These are phyloP conservation scores for Claviceps purpurea DNA, from an alignment of 2,329 filamentous ascomycete genomes.

Conservation along the genomic window DNA sequence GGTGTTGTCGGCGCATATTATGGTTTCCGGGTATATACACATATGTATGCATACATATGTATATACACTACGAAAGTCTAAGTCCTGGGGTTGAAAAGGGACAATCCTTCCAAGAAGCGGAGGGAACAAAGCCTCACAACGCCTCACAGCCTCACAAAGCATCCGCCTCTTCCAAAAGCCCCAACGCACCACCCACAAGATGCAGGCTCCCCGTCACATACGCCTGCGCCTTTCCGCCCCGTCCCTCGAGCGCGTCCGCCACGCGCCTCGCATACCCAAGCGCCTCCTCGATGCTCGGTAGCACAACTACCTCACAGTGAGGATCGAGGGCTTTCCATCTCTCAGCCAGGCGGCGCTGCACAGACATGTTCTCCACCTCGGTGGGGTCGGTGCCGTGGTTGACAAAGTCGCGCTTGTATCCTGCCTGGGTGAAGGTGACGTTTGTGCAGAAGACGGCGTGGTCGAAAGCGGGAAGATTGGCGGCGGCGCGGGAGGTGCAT, in stretches of 20 bases:
- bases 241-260: slow-evolving; percentile 16
- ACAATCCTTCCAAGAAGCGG: no score
- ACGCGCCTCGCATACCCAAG: slow-evolving; percentile 32
- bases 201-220: slow-evolving; percentile 51
- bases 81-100: no score
- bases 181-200: slow-evolving; percentile 42
- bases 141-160: slow-evolving; percentile 18
- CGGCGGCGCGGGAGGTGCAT: slow-evolving; percentile 18
- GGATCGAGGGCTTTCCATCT: slow-evolving; percentile 37
- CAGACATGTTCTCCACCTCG: slow-evolving; percentile 36
- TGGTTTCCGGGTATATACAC: no score
- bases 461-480: slow-evolving; percentile 37
- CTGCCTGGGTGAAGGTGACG: slow-evolving; percentile 37
- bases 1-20: no score
- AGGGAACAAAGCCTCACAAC: no score
- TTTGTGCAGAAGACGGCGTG: slow-evolving; percentile 79
- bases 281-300: slow-evolving; percentile 42
- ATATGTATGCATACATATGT: no score
- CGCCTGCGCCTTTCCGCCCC: slow-evolving; percentile 25
- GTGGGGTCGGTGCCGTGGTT: slow-evolving; percentile 39
- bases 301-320: slow-evolving; percentile 28
- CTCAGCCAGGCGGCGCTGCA: slow-evolving; percentile 39
- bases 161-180: slow-evolving; percentile 33
- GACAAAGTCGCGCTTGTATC: slow-evolving; percentile 44
- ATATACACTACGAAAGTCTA: no score